Conservation (phyloP, 129 eudicot genomes). For the Logfia minima region DNA sequence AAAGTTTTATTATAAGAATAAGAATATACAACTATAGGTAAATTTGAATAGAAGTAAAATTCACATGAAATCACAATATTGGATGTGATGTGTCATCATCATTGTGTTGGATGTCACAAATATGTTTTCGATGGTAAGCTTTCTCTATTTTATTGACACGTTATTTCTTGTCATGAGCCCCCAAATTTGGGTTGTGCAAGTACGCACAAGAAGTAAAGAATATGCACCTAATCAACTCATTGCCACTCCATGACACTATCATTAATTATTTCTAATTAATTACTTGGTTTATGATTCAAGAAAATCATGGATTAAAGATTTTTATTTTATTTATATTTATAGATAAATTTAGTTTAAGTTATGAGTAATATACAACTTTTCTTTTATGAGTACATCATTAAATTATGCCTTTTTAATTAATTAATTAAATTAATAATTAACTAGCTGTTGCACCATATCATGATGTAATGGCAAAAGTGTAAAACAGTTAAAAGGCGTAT, state of each 20-base stretch:
- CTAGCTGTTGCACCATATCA: too few relatives aligned
- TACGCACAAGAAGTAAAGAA: slow-evolving; percentile 38
- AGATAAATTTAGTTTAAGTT: too few relatives aligned
- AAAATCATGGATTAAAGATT: not conserved
- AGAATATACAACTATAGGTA: not conserved
- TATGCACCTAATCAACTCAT: slow-evolving; percentile 21
- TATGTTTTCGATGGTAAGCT: slow-evolving; percentile 42
- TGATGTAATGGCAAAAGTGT: too few relatives aligned
- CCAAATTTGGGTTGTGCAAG: slow-evolving; percentile 18
- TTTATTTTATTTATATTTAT: too few relatives aligned
- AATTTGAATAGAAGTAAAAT: slow-evolving; percentile 31
- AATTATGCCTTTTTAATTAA: too few relatives aligned
- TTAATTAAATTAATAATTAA: too few relatives aligned
- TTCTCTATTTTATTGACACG: slow-evolving; percentile 50
- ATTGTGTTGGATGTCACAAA: slow-evolving; percentile 34
- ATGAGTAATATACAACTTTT: too few relatives aligned
- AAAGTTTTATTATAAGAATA: not conserved
- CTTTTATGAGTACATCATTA: too few relatives aligned
- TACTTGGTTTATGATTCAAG: not conserved
- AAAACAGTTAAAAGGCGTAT: too few relatives aligned
- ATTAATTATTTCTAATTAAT: slow-evolving; percentile 13
- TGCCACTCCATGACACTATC: slow-evolving; percentile 15
- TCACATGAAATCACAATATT: slow-evolving; percentile 24
- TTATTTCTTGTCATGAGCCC: slow-evolving; percentile 21
- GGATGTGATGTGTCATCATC: slow-evolving; percentile 37